Evolutionary conservation across 805 yeast genomes (phyloP).

Genomic region (Priceomyces castillae): DNA sequence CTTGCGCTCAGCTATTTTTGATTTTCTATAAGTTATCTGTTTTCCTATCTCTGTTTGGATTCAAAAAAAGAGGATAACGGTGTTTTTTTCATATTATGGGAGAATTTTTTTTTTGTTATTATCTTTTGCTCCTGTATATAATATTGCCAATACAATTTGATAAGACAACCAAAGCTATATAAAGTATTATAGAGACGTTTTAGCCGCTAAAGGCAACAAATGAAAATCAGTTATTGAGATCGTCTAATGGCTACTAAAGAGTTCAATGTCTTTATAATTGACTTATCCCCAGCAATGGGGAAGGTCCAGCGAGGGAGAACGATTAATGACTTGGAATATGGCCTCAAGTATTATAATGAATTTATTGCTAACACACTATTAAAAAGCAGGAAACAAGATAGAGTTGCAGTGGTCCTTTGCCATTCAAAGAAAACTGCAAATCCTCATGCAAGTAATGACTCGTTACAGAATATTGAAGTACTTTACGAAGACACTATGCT

Average conservation of each 20-base stretch:
- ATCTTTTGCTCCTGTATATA: not conserved
- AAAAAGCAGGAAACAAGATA: slow-evolving; percentile 39
- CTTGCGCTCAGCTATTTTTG: not conserved
- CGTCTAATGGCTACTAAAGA: slow-evolving; percentile 34
- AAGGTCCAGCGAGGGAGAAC: slow-evolving; percentile 35
- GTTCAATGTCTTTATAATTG: slow-evolving; percentile 49
- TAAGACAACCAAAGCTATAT: not conserved
- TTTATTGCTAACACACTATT: slow-evolving; percentile 27
- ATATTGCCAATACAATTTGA: not conserved
- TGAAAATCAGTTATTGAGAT: not conserved
- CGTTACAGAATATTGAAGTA: slow-evolving; percentile 18
- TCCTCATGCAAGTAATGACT: slow-evolving; percentile 11
- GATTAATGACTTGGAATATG: slow-evolving; percentile 39
- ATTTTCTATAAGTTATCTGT: not conserved
- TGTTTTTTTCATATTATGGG: not conserved
- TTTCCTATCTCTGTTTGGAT: not conserved
- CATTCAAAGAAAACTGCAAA: slow-evolving; percentile 19
- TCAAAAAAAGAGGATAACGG: not conserved
- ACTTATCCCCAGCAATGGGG: slow-evolving; percentile 46
- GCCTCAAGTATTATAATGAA: slow-evolving; percentile 41
- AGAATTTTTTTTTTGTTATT: not conserved
- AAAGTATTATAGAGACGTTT: too few relatives aligned
- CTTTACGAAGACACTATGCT: slow-evolving; percentile 20
- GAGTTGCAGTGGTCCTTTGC: slow-evolving; percentile 31
- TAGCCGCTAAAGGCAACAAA: not conserved